Base-by-base conservation (phyloP, 169 alveolate species). In the Fabrea salina region DNA sequence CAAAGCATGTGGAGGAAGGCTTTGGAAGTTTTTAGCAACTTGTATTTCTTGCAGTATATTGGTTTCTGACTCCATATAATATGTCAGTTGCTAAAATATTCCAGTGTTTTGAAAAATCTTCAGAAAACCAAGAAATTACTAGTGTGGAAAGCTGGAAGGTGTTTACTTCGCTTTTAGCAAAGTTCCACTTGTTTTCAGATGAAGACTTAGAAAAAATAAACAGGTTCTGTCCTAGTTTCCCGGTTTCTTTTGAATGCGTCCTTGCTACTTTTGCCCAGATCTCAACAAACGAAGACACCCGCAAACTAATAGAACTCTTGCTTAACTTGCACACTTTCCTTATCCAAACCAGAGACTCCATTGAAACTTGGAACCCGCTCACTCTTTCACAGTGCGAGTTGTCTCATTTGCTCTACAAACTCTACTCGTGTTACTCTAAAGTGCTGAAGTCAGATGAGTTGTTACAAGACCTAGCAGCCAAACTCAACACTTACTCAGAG, bases 401-500 rank as follows among this genome's bases (percentile, higher is more conserved):
- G 11, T 64, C 44, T 51, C 50, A 72, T 6, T 56, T 83, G 19
- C 44, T 81, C 4, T 72, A 64, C 13, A 79, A 44, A n/a, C 27
- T 72, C 27, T 47, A 84, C 43, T 25, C 51, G 27, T 76, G 77
- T 39, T 35, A 32, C 30, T 22, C 33, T 11, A 35, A 66, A 32
- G 32, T 67, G n/a, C 50, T 72, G 16, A 82, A 70, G 30, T 16
- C 79, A 30, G 86, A 79, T 27, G 59, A 64, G 35, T n/a, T 77
- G 0, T 47, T 84, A 6, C 37, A 50, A n/a, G 47, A 84, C 11
- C 40, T 67, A 0, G 16, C 32, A 13, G 41, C 30, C 19, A 59
- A 74, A 39, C 49, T 84, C 7, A 40, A 70, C 32, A 64, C 27
- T 11, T 66, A 82, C 19, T 27, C 70, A 56, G 94, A 89, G 74